phyloP scores from a whole-genome alignment of 345 rosid species.

The Sonneratia alba region DNA sequence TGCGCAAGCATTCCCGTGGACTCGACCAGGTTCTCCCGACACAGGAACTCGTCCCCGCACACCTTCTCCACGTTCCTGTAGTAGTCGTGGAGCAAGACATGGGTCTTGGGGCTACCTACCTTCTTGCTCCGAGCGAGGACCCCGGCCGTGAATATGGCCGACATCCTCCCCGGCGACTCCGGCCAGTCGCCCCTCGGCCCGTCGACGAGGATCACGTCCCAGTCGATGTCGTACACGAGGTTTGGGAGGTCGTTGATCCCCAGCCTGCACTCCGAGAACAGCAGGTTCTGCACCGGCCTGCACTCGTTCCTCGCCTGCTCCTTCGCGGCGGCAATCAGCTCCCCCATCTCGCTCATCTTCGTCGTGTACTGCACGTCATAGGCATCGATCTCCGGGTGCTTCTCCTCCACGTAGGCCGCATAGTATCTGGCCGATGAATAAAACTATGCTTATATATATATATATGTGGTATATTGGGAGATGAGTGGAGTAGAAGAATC shows the following conservation, averaged over 20 bases:
- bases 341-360: constrained; percentile 45
- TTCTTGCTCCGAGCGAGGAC: constrained; percentile 87
- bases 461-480: background rate
- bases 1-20: constrained; percentile 60
- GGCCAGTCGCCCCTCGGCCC: constrained; percentile 86
- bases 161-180: constrained; percentile 73
- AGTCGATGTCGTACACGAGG: constrained; percentile 83
- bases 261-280: constrained; percentile 78
- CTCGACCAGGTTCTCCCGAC: constrained; percentile 70
- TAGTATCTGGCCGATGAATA: constrained; percentile 30
- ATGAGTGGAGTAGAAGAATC: background rate
- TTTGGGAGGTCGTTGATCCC: constrained; percentile 89
- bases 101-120: constrained; percentile 55
- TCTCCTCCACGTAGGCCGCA: constrained; percentile 80
- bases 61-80: constrained; percentile 68
- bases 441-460: background rate
- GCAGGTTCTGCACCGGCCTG: constrained; percentile 78
- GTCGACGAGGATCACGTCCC: constrained; percentile 93
- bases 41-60: constrained; percentile 81
- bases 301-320: constrained; percentile 63
- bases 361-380: constrained; percentile 96
- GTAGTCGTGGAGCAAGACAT: constrained; percentile 77
- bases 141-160: constrained; percentile 82
- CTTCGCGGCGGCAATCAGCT: constrained; percentile 46
- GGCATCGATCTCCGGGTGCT: constrained; percentile 84